Conservation (phyloP, 2,329 filamentous ascomycete species). For the Didymella lethalis region DNA sequence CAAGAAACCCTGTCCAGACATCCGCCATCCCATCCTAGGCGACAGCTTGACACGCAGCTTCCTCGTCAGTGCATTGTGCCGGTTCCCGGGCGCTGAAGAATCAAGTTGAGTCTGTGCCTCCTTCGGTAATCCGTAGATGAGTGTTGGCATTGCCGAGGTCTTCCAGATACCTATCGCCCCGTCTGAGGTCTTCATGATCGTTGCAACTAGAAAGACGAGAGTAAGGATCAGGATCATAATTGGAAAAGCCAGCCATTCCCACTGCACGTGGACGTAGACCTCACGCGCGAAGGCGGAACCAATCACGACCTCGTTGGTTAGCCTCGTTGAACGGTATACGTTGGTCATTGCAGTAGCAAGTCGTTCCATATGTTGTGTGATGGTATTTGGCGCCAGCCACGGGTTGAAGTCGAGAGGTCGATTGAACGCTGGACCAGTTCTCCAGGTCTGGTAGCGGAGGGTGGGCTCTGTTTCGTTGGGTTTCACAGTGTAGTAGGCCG, state of each 20-base stretch:
- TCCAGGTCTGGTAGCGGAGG: slow-evolving; percentile 9
- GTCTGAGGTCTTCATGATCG: slow-evolving; percentile 36
- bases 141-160: no score
- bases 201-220: slow-evolving; percentile 34
- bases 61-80: background rate
- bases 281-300: slow-evolving; percentile 22
- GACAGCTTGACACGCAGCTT: slow-evolving; percentile 22
- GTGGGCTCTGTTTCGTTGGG: background rate
- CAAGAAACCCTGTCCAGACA: slow-evolving; percentile 17
- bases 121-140: slow-evolving; percentile 16
- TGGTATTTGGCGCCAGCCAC: slow-evolving; percentile 33
- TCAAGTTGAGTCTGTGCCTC: slow-evolving; percentile 9
- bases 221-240: slow-evolving; percentile 32
- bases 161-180: background rate
- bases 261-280: slow-evolving; percentile 26
- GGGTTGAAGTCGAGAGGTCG: slow-evolving; percentile 20
- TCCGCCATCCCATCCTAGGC: slow-evolving; percentile 28
- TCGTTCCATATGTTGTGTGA: slow-evolving; percentile 31
- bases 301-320: no score
- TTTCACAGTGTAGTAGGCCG: no score
- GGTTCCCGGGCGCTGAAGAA: background rate
- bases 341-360: slow-evolving; percentile 34
- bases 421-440: background rate
- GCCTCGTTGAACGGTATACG: background rate
- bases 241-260: slow-evolving; percentile 44